These are phyloP conservation scores for Talaromyces borbonicus DNA, from an alignment of 495 filamentous ascomycete species.

Conservation along the genomic window DNA sequence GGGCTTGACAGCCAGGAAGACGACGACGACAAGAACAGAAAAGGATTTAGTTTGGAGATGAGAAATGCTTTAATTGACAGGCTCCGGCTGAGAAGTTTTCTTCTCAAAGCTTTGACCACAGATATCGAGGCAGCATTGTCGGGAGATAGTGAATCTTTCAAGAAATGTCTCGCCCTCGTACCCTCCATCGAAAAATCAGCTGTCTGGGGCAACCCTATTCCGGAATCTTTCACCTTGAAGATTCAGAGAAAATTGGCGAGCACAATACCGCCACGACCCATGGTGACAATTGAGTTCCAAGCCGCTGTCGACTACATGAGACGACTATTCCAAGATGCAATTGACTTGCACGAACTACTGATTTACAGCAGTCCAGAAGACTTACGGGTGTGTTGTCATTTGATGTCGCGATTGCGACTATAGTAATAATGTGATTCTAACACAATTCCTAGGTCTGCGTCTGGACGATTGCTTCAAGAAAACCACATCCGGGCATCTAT, in stretches of 20 bases:
- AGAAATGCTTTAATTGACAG: constrained; percentile 51
- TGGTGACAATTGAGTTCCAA: constrained; percentile 63
- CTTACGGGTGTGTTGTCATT: constrained; percentile 39
- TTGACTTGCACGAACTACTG: constrained; percentile 56
- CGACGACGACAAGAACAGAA: no score
- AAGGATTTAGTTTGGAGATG: constrained; percentile 40
- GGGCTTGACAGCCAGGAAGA: constrained; percentile 30
- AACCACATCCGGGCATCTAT: constrained; percentile 75
- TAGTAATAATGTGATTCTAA: no score
- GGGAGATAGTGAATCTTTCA: constrained; percentile 30
- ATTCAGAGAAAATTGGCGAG: constrained; percentile 83
- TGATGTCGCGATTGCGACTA: no score
- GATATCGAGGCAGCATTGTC: constrained; percentile 33
- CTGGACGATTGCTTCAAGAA: constrained; percentile 62
- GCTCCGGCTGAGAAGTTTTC: constrained; percentile 51
- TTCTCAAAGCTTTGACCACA: constrained; percentile 44
- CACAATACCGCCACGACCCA: constrained; percentile 84
- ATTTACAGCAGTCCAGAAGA: constrained; percentile 59
- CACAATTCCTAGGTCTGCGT: constrained; percentile 46
- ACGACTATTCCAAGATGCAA: constrained; percentile 62
- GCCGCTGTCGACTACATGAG: constrained; percentile 62
- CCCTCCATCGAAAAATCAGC: constrained; percentile 45
- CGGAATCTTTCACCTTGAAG: constrained; percentile 78
- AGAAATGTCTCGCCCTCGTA: constrained; percentile 34
- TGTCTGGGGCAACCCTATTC: constrained; percentile 52